phyloP scores from a whole-genome alignment of 306 rosid species.

The Urtica urens region DNA sequence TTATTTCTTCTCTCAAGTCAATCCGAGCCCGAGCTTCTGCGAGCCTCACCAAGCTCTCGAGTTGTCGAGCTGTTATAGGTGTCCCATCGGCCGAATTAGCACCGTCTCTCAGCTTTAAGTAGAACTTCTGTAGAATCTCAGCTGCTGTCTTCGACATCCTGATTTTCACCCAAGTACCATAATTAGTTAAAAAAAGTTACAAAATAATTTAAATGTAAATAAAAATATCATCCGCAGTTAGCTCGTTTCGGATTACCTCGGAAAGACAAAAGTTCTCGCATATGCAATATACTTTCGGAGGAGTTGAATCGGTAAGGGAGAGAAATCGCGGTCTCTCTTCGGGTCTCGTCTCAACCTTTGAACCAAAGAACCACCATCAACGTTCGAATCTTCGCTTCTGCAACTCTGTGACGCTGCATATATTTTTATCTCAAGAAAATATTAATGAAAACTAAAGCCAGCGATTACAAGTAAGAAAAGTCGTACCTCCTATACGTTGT shows the following conservation, averaged over 20 bases:
- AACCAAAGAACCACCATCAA: slow-evolving; percentile 45
- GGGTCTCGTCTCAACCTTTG: slow-evolving; percentile 68
- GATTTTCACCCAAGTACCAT: slow-evolving; percentile 15
- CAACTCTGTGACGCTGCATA: slow-evolving; percentile 33
- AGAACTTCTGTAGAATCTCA: slow-evolving; percentile 76
- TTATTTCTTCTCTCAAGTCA: slow-evolving; percentile 80
- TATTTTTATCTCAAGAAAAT: slow-evolving; percentile 27
- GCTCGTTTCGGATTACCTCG: slow-evolving; percentile 47
- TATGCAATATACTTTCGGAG: slow-evolving; percentile 88
- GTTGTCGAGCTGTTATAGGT: slow-evolving; percentile 92
- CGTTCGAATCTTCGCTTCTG: slow-evolving; percentile 32
- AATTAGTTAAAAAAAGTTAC: background rate
- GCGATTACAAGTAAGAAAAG: too few relatives aligned
- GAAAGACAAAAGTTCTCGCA: slow-evolving; percentile 71
- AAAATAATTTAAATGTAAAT: background rate
- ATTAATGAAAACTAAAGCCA: too few relatives aligned
- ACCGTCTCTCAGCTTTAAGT: slow-evolving; percentile 68
- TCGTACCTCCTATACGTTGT: slow-evolving; percentile 41
- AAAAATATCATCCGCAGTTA: background rate
- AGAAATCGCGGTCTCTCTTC: slow-evolving; percentile 51
- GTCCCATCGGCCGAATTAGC: slow-evolving; percentile 77
- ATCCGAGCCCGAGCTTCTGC: slow-evolving; percentile 91
- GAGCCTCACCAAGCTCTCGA: slow-evolving; percentile 89
- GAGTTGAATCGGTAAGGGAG: slow-evolving; percentile 77
- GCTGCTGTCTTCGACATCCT: slow-evolving; percentile 91